Conservation (phyloP, 176 grass and related monocot species). For the Tillandsia fasciculata region DNA sequence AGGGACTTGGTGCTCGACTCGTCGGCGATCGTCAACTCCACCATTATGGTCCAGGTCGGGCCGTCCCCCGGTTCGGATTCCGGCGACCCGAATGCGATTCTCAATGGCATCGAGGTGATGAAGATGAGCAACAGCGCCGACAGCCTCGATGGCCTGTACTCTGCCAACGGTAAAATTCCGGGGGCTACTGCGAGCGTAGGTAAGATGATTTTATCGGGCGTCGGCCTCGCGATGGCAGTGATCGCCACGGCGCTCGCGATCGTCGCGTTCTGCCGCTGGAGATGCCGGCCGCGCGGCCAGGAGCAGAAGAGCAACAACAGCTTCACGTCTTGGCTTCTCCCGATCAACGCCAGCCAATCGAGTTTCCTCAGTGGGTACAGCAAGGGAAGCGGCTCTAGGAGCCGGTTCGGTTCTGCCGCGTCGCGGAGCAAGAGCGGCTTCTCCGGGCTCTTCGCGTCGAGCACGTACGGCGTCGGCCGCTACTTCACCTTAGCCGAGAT, state of each 20-base stretch:
- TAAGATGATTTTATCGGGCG: conserved; percentile 36
- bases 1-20: conserved; percentile 66
- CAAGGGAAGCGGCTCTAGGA: conserved; percentile 47
- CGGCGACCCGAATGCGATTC: conserved; percentile 53
- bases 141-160: conserved; percentile 72
- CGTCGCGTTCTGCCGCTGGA: conserved; percentile 41
- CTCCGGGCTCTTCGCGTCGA: conserved; percentile 65
- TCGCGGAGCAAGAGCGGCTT: conserved; percentile 64
- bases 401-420: conserved; percentile 70
- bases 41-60: conserved; percentile 67
- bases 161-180: conserved; percentile 9
- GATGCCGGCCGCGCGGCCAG: conserved; percentile 34
- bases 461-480: conserved; percentile 56
- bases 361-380: conserved; percentile 72
- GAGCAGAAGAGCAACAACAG: conserved; percentile 58
- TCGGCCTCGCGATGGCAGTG: conserved; percentile 46
- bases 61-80: conserved; percentile 24
- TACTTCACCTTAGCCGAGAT: conserved; percentile 80
- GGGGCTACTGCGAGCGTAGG: conserved; percentile 26
- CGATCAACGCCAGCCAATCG: conserved; percentile 53
- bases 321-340: conserved; percentile 80
- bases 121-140: conserved; percentile 80
- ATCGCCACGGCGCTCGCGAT: conserved; percentile 36
- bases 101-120: conserved; percentile 90
- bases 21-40: conserved; percentile 61